Percentiles rank a stretch among this genome's conserved stretches.
Conservation (phyloP, 805 yeast genomes). For the Suhomyces canberraensis region DNA sequence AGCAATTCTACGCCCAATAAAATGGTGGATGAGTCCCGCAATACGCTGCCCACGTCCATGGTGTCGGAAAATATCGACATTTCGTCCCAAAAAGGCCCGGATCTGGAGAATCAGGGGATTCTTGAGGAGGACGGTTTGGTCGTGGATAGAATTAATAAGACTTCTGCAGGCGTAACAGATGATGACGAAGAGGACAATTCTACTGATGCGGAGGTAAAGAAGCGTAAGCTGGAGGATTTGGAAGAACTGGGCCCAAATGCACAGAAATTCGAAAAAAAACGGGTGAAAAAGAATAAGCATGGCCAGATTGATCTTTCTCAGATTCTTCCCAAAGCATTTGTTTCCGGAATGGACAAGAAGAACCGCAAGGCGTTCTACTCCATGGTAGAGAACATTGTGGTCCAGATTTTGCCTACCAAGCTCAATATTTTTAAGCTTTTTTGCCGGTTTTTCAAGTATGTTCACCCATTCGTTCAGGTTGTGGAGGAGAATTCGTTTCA, state of each 20-base stretch:
- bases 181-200: not conserved
- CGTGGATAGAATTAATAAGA: slow-evolving; percentile 21
- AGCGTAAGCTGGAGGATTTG: not conserved
- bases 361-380: slow-evolving; percentile 23
- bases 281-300: not conserved
- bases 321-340: not conserved
- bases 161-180: slow-evolving; percentile 7
- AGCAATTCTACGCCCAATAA: not conserved
- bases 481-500: slow-evolving; percentile 28
- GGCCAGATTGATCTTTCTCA: slow-evolving; percentile 1
- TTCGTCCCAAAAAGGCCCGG: not conserved
- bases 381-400: slow-evolving; percentile 25
- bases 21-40: not conserved
- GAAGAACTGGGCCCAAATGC: not conserved
- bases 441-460: slow-evolving; percentile 35
- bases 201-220: not conserved
- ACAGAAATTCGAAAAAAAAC: not conserved
- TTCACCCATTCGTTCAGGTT: slow-evolving; percentile 38
- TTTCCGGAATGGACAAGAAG: slow-evolving; percentile 6
- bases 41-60: not conserved
- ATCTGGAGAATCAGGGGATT: not conserved
- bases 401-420: slow-evolving; percentile 29
- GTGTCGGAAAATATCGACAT: not conserved
- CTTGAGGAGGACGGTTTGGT: slow-evolving; percentile 27
- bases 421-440: slow-evolving; percentile 23